phyloP scores from a whole-genome alignment of 768 basidiomycete genomes.

The Amanita pallidorosea region DNA sequence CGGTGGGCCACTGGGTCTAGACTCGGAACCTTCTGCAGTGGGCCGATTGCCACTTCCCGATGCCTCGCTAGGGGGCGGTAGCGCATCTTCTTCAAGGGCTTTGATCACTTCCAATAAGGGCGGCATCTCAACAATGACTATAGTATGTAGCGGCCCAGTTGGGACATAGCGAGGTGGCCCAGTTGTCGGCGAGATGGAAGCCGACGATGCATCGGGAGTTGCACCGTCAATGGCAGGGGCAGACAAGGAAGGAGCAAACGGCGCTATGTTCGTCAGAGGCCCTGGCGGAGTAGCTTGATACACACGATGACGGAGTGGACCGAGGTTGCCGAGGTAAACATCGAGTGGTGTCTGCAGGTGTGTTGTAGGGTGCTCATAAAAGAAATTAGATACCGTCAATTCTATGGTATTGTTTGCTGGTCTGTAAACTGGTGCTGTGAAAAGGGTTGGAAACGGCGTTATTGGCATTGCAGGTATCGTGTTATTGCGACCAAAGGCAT shows the following conservation, averaged over 20 bases:
- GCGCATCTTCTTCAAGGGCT: slow-evolving; percentile 62
- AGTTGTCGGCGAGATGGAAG: slow-evolving; percentile 17
- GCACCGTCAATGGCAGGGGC: slow-evolving; percentile 21
- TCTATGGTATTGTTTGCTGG: slow-evolving; percentile 67
- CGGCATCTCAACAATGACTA: slow-evolving; percentile 83
- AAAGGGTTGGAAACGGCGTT: slow-evolving; percentile 83
- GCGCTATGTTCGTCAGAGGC: slow-evolving; percentile 50
- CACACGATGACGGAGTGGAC: slow-evolving; percentile 69
- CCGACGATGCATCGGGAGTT: slow-evolving; percentile 16
- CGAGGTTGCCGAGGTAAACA: slow-evolving; percentile 83
- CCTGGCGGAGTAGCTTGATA: slow-evolving; percentile 68
- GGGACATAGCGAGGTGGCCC: slow-evolving; percentile 40
- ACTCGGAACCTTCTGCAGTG: slow-evolving; percentile 16
- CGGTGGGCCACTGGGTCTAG: slow-evolving; percentile 12
- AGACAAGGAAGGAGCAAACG: slow-evolving; percentile 41
- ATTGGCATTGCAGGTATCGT: slow-evolving; percentile 71
- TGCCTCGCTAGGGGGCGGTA: slow-evolving; percentile 31
- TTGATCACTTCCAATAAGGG: slow-evolving; percentile 64
- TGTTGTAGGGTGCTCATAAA: slow-evolving; percentile 64
- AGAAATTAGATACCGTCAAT: slow-evolving; percentile 82
- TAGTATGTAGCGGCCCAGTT: slow-evolving; percentile 53
- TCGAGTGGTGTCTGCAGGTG: slow-evolving; percentile 62
- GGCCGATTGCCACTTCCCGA: slow-evolving; percentile 26
- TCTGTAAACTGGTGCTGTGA: slow-evolving; percentile 69
- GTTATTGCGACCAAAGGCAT: slow-evolving; percentile 74